Evolutionary conservation across 179 eudicot species (phyloP).

Genomic region (Drosera spatulata): DNA sequence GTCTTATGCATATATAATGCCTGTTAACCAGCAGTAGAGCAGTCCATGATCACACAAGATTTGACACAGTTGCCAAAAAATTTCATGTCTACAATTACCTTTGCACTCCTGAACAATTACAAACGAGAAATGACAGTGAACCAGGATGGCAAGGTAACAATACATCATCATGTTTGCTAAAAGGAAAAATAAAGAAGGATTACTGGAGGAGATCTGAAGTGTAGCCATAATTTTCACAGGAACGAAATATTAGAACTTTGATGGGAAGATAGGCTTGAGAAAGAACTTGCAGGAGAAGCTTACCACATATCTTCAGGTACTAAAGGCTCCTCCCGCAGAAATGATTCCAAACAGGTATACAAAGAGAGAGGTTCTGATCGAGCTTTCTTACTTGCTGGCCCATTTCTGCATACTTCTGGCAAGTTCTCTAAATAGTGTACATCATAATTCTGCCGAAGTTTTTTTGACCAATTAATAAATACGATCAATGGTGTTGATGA

Average conservation of each 20-base stretch:
- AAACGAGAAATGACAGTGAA: too few species aligned
- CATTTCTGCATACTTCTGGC: constrained; percentile 76
- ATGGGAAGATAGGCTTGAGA: neutral
- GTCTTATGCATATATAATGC: too few species aligned
- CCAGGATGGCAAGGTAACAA: too few species aligned
- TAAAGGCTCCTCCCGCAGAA: constrained; percentile 95
- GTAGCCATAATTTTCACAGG: too few species aligned
- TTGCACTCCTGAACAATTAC: too few species aligned
- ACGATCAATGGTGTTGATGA: constrained; percentile 58
- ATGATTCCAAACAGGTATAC: constrained; percentile 90
- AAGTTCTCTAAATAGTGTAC: constrained; percentile 65
- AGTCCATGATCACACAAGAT: too few species aligned
- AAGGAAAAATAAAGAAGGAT: too few species aligned
- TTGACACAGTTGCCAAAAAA: too few species aligned
- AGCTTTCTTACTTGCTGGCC: constrained; percentile 62
- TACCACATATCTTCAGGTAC: constrained; percentile 99
- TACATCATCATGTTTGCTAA: too few species aligned
- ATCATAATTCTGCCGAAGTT: constrained; percentile 68
- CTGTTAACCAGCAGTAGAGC: too few species aligned
- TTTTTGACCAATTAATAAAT: constrained; percentile 82
- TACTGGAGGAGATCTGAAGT: too few species aligned
- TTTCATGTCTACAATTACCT: too few species aligned
- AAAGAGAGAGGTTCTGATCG: constrained; percentile 88
- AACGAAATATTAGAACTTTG: neutral
- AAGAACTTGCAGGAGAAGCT: constrained; percentile 16